Conservation (phyloP, 768 basidiomycete genomes). For the Leccinellum rugosiceps region DNA sequence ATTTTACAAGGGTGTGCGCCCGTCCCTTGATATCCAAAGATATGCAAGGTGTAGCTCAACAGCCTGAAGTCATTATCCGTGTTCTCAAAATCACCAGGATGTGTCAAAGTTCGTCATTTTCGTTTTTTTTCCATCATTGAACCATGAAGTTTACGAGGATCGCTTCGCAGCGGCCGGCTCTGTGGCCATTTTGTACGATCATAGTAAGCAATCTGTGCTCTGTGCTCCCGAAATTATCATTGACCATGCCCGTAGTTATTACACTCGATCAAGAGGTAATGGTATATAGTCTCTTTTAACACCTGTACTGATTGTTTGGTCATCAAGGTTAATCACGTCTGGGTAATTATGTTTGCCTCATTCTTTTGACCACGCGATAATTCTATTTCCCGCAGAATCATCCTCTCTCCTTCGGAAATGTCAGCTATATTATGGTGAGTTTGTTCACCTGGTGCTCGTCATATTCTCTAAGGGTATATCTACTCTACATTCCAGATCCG, state of each 20-base stretch:
- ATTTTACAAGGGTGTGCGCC: neutral
- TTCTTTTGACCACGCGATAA: neutral
- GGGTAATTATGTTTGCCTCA: neutral
- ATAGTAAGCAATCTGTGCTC: neutral
- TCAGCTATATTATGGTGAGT: slow-evolving; percentile 11
- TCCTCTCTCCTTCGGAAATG: slow-evolving; percentile 11
- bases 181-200: neutral
- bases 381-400: slow-evolving; percentile 1
- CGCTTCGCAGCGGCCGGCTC: neutral
- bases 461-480: neutral
- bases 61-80: neutral
- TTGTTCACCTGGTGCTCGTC: neutral
- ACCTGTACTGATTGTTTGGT: neutral
- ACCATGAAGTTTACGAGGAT: neutral
- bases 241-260: slow-evolving; percentile 7
- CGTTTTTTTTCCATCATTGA: neutral
- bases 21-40: neutral
- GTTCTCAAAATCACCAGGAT: neutral
- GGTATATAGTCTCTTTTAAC: neutral
- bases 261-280: neutral
- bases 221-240: neutral
- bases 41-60: neutral
- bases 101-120: neutral
- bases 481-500: slow-evolving; percentile 1
- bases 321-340: neutral